Percentiles rank a stretch among this genome's conserved stretches.
Evolutionary conservation across 2,329 filamentous ascomycete species (phyloP).

Genomic region (Juglanconis oblonga): DNA sequence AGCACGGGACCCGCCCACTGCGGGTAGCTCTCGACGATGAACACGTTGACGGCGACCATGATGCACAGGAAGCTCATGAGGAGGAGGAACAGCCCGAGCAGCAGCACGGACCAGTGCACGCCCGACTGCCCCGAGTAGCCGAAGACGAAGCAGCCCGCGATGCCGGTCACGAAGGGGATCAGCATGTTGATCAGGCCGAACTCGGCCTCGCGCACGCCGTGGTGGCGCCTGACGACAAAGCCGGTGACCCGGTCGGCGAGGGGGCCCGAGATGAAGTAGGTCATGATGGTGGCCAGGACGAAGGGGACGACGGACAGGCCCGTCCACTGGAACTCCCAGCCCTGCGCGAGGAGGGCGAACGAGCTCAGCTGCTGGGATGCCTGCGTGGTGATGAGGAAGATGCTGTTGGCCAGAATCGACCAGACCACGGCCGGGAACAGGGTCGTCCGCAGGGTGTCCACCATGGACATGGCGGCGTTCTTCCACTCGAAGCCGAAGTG

Average conservation of each 20-base stretch:
- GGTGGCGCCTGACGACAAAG: constrained; percentile 26
- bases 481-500: constrained; percentile 27
- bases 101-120: constrained; percentile 26
- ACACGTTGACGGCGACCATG: constrained; percentile 29
- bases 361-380: constrained; percentile 26
- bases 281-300: constrained; percentile 20
- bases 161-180: constrained; percentile 26
- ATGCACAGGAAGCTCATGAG: constrained; percentile 27
- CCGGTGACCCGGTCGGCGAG: constrained; percentile 29
- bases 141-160: constrained; percentile 30
- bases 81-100: constrained; percentile 27
- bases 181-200: constrained; percentile 30
- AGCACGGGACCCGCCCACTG: constrained; percentile 31
- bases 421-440: constrained; percentile 33
- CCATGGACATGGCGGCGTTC: constrained; percentile 23
- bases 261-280: constrained; percentile 26
- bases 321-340: constrained; percentile 29
- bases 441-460: constrained; percentile 30
- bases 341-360: constrained; percentile 26
- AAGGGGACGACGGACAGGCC: constrained; percentile 27
- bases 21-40: constrained; percentile 32
- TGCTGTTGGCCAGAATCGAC: constrained; percentile 28
- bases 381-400: constrained; percentile 27
- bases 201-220: constrained; percentile 29
- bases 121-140: constrained; percentile 26